phyloP scores from a whole-genome alignment of 2,329 filamentous ascomycete species.

The Cadophora malorum region DNA sequence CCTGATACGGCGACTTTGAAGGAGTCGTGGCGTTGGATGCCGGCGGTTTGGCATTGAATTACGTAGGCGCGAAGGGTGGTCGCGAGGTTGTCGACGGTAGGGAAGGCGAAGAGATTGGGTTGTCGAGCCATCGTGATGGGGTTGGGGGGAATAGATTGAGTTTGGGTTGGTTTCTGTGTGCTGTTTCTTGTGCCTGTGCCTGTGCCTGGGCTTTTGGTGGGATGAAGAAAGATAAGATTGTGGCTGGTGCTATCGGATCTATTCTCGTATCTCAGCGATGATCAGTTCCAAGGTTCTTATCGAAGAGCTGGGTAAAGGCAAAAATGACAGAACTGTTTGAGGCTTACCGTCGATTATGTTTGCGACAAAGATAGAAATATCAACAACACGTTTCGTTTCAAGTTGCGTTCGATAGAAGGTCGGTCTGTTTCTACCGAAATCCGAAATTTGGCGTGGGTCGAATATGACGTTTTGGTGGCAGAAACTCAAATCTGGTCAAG shows the following conservation, averaged over 20 bases:
- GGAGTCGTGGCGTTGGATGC: conserved; percentile 77
- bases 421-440: conserved; percentile 14
- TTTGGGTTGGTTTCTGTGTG: not conserved
- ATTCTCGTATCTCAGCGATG: not conserved
- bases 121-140: conserved; percentile 42
- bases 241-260: conserved; percentile 17
- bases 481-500: not conserved
- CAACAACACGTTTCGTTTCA: not conserved
- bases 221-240: conserved; percentile 17
- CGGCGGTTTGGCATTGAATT: conserved; percentile 79
- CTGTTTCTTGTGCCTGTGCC: not conserved
- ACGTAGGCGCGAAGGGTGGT: conserved; percentile 81
- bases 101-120: conserved; percentile 82
- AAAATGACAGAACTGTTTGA: not conserved
- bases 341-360: not conserved
- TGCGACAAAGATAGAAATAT: not conserved
- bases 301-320: not conserved
- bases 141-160: conserved; percentile 10
- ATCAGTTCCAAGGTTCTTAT: not conserved
- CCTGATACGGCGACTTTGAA: conserved; percentile 96
- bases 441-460: conserved; percentile 15
- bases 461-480: conserved; percentile 7
- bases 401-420: not conserved
- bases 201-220: conserved; percentile 12
- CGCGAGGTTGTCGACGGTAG: conserved; percentile 72